These are phyloP conservation scores for Globisporangium nagaii DNA, from an alignment of 352 stramenopile genomes.

Conservation along the genomic window DNA sequence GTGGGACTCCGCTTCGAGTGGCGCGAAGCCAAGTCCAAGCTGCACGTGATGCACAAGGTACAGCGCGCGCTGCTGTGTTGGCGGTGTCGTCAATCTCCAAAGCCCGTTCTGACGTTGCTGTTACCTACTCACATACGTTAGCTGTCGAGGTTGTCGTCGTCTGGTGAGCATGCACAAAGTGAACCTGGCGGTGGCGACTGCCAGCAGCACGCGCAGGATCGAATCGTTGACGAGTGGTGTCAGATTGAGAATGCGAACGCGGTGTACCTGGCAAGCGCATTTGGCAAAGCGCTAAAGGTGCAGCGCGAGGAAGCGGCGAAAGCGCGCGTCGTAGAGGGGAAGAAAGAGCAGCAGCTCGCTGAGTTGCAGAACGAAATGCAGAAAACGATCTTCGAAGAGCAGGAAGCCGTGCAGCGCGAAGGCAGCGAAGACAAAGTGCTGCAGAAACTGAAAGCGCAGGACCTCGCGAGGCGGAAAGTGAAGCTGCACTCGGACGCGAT, in stretches of 20 bases:
- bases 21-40: conserved; percentile 54
- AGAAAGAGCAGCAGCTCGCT: conserved; percentile 31
- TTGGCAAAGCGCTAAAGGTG: conserved; percentile 21
- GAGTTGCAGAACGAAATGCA: conserved; percentile 40
- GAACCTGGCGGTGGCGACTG: not conserved
- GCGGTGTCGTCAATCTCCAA: not conserved
- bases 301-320: conserved; percentile 33
- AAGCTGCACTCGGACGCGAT: conserved; percentile 51
- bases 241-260: conserved; percentile 39
- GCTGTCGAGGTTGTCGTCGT: not conserved
- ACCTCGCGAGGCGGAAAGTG: conserved; percentile 30
- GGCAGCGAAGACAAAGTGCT: conserved; percentile 30
- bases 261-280: conserved; percentile 46
- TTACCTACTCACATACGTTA: no score
- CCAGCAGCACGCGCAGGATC: not conserved
- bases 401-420: conserved; percentile 23
- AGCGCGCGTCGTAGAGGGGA: conserved; percentile 19
- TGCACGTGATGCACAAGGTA: conserved; percentile 62
- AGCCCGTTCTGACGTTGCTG: no score
- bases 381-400: conserved; percentile 28
- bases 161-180: not conserved
- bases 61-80: not conserved
- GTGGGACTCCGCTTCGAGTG: conserved; percentile 63
- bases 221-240: conserved; percentile 21
- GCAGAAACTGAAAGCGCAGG: conserved; percentile 23